Conservation (phyloP, 2,329 filamentous ascomycete species). For the Trichophyton rubrum region DNA sequence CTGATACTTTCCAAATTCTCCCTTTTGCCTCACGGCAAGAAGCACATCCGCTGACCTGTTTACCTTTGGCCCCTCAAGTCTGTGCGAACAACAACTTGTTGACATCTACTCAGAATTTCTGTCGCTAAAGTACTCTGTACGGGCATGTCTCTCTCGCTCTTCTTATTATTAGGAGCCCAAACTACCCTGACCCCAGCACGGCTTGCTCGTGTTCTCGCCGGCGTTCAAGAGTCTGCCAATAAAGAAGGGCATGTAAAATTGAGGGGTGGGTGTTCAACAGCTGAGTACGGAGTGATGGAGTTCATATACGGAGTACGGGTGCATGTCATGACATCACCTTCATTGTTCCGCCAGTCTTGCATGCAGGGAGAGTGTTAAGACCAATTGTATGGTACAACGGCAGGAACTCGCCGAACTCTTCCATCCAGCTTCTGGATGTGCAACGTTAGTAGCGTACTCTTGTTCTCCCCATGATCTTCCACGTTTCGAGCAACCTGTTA, state of each 20-base stretch:
- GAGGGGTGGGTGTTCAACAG: not conserved
- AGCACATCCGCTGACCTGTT: not conserved
- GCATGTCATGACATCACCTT: not conserved
- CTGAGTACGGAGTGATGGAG: not conserved
- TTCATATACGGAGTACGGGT: not conserved
- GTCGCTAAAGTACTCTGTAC: not conserved
- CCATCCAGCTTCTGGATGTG: not conserved
- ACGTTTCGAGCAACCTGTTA: slow-evolving; percentile 1
- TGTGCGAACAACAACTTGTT: not conserved
- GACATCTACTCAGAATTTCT: not conserved
- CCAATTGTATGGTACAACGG: not conserved
- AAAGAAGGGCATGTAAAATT: not conserved
- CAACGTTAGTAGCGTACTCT: not conserved
- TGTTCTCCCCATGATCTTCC: not conserved
- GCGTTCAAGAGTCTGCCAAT: slow-evolving; percentile 1
- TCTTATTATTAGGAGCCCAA: not conserved
- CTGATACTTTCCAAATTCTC: not conserved
- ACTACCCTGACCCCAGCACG: not conserved
- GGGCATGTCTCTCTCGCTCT: not conserved
- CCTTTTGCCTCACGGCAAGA: not conserved
- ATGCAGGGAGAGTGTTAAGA: not conserved
- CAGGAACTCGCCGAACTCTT: not conserved
- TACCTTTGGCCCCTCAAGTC: not conserved
- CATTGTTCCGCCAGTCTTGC: not conserved
- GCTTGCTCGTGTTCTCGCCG: not conserved